A percentile compares a stretch with the other conserved stretches of the same genome.
These are phyloP conservation scores for Microsporum canis DNA, from an alignment of 2,329 filamentous ascomycete species.

Conservation along the genomic window DNA sequence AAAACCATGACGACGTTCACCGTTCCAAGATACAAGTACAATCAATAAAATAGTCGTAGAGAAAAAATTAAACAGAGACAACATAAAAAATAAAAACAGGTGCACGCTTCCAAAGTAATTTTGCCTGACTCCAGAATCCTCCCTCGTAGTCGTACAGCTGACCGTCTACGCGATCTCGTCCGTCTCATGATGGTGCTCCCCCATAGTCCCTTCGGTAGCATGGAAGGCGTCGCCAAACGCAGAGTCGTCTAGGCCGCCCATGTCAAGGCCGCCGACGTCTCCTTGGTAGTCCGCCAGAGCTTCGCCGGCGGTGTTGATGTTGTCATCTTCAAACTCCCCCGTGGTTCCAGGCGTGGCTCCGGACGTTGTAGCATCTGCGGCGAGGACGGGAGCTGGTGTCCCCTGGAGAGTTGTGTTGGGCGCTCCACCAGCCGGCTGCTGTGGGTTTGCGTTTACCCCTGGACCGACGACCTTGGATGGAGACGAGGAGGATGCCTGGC, in stretches of 20 bases:
- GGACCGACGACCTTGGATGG: slow-evolving; percentile 12
- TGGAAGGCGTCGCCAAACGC: slow-evolving; percentile 79
- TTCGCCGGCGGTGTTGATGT: slow-evolving; percentile 56
- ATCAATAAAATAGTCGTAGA: background rate
- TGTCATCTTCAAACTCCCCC: slow-evolving; percentile 12
- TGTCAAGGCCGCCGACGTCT: slow-evolving; percentile 42
- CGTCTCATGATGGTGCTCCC: slow-evolving; percentile 25
- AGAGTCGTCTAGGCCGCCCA: slow-evolving; percentile 61
- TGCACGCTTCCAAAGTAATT: background rate
- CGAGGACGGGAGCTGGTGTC: slow-evolving; percentile 32
- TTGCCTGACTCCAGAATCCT: background rate
- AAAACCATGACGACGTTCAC: background rate
- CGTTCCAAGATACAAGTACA: background rate
- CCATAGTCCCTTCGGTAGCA: slow-evolving; percentile 38
- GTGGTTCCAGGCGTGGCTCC: slow-evolving; percentile 11
- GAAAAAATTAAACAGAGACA: background rate
- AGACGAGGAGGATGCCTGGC: slow-evolving; percentile 22
- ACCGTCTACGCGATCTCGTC: slow-evolving; percentile 29
- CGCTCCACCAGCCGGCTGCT: slow-evolving; percentile 2
- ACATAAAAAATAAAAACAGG: background rate
- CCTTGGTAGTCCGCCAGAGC: slow-evolving; percentile 57
- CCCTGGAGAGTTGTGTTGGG: background rate
- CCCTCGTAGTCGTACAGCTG: background rate
- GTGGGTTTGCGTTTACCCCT: background rate
- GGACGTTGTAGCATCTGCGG: slow-evolving; percentile 21